These are phyloP conservation scores for Fusarium penzigii DNA, from an alignment of 2,329 filamentous ascomycete species.

Conservation along the genomic window DNA sequence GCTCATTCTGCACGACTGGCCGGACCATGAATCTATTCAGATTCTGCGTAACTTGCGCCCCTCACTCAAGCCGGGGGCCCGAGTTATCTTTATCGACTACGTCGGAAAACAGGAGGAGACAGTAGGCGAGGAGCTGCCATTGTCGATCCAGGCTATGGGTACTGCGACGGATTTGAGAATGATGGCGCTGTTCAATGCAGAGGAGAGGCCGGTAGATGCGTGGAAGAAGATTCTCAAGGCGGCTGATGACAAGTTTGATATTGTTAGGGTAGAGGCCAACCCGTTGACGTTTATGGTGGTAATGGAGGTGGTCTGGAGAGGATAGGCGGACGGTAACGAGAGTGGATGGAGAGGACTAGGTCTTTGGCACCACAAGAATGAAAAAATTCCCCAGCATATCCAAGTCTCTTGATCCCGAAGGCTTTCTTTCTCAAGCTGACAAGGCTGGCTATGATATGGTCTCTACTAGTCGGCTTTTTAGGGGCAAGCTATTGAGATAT, in stretches of 20 bases:
- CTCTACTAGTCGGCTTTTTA: too few relatives aligned
- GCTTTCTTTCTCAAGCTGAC: too few relatives aligned
- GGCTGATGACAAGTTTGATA: conserved; percentile 39
- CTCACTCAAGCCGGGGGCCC: not conserved
- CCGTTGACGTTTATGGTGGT: not conserved
- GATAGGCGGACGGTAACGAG: too few relatives aligned
- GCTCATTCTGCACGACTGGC: conserved; percentile 51
- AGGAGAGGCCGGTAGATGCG: conserved; percentile 46
- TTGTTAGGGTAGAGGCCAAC: not conserved
- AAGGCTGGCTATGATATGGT: too few relatives aligned
- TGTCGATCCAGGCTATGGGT: conserved; percentile 40
- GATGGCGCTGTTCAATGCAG: conserved; percentile 51
- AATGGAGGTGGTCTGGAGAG: not conserved
- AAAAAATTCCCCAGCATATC: too few relatives aligned
- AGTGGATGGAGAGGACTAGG: too few relatives aligned
- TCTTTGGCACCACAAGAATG: too few relatives aligned
- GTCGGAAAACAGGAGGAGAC: not conserved
- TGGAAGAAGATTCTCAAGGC: conserved; percentile 47
- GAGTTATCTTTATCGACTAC: not conserved
- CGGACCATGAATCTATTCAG: conserved; percentile 35
- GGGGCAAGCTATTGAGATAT: too few relatives aligned
- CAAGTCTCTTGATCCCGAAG: too few relatives aligned
- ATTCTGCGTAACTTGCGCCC: conserved; percentile 29
- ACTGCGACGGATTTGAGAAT: conserved; percentile 50
- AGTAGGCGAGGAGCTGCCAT: conserved; percentile 26